Evolutionary conservation across 805 yeast species (phyloP).

Genomic region (Wickerhamiella spandovensis): DNA sequence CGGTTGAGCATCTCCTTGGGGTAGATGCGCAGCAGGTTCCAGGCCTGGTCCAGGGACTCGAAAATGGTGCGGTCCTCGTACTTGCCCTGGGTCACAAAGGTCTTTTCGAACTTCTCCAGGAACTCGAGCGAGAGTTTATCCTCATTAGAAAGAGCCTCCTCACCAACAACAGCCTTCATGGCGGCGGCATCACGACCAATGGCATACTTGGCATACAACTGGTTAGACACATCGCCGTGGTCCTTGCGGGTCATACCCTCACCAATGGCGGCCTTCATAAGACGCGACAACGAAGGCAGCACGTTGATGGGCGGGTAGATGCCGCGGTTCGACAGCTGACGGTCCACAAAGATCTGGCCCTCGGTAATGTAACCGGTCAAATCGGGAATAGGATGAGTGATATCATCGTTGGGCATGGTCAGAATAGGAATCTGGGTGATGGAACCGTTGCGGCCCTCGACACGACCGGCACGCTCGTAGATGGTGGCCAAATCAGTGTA

Average conservation of each 20-base stretch:
- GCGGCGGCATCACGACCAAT: constrained; percentile 99
- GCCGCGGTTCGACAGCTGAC: constrained; percentile 94
- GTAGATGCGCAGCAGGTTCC: constrained; percentile 95
- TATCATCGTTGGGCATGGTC: constrained; percentile 99
- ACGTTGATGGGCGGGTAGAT: constrained; percentile 98
- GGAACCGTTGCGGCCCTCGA: constrained; percentile 98
- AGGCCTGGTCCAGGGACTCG: constrained; percentile 94
- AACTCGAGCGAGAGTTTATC: constrained; percentile 96
- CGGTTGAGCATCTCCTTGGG: constrained; percentile 98
- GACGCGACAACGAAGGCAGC: constrained; percentile 90
- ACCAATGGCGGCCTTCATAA: constrained; percentile 99
- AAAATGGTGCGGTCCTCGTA: constrained; percentile 90
- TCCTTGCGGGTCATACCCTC: constrained; percentile 99
- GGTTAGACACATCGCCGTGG: constrained; percentile 98
- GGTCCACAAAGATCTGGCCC: constrained; percentile 95
- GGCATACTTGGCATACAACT: constrained; percentile 96
- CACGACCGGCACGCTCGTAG: constrained; percentile 99
- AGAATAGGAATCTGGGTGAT: constrained; percentile 97
- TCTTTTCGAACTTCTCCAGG: constrained; percentile 93
- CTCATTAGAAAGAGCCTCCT: constrained; percentile 94
- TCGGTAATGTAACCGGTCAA: constrained; percentile 98
- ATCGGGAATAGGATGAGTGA: constrained; percentile 99
- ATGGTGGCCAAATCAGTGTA: constrained; percentile 98
- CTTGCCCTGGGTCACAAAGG: constrained; percentile 91
- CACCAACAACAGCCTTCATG: constrained; percentile 99